phyloP scores from a whole-genome alignment of 306 rosid species.

The Hylodesmum podocarpum region DNA sequence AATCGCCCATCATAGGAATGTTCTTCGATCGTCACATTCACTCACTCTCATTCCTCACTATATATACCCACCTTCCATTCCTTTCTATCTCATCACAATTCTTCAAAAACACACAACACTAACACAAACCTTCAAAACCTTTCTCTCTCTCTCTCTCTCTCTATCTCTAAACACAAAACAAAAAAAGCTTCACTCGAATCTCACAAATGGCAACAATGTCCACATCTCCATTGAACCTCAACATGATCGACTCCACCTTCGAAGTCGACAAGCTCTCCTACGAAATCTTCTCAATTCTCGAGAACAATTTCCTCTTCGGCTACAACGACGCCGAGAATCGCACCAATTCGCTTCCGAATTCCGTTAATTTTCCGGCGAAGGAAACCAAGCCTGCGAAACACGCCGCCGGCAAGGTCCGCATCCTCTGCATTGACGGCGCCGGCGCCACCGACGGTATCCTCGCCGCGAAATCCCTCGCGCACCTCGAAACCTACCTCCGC shows the following conservation, averaged over 20 bases:
- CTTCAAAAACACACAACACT: constrained; percentile 8
- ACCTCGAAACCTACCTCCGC: constrained; percentile 64
- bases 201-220: constrained; percentile 73
- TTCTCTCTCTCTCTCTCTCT: constrained; percentile 18
- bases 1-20: constrained; percentile 30
- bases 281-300: constrained; percentile 91
- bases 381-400: constrained; percentile 34
- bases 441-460: constrained; percentile 88
- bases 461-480: constrained; percentile 71
- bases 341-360: constrained; percentile 6
- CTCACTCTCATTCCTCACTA: constrained; percentile 22
- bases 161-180: neutral
- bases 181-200: neutral
- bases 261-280: constrained; percentile 81
- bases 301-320: constrained; percentile 85
- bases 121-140: neutral
- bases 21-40: constrained; percentile 38
- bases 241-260: constrained; percentile 37
- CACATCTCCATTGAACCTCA: constrained; percentile 37
- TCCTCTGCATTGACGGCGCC: constrained; percentile 80
- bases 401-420: constrained; percentile 60
- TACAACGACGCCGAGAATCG: constrained; percentile 36
- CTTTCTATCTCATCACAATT: constrained; percentile 37
- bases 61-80: constrained; percentile 30
- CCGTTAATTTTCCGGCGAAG: neutral